Base-by-base conservation (phyloP, 2,329 filamentous ascomycete species). In the Ophiosphaerella narmari region DNA sequence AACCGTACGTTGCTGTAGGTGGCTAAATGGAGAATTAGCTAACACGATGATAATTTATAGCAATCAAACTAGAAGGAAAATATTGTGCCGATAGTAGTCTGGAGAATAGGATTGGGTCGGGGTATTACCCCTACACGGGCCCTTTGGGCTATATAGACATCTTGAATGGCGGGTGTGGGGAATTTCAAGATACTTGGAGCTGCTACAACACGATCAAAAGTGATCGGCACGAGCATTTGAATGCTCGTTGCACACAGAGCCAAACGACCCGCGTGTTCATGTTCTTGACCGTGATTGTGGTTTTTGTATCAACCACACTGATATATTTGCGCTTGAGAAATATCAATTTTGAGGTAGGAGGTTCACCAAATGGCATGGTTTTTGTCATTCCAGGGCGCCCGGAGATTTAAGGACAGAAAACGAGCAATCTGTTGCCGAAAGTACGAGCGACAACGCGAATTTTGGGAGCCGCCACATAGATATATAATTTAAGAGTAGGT, bases 251-350 rank as follows among this genome's bases (percentile, higher is more conserved):
- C 43, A 53, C 48, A 18, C 29, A 55, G 34, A 50, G 29, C 14
- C 24, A 48, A 31, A 60, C 60, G 8, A 57, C 58, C 38, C 41
- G 55, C 1, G 58, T 53, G 1, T 63, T 65, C 39, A 59, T 63
- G 56, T 63, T 58, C 21, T 24, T 60, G 13, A 55, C 48, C 7
- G 50, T 49, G 16, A 16, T 50, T 9, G 13, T 59, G 11, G 12
- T 62, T 13, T 26, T 55, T 21, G 48, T 24, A 2, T 39, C 36
- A 14, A 18, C 42, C 5, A 37, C 48, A 3, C 43, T 55, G 49
- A 47, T 47, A 14, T 55, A 35, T 32, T 32, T 49, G 12, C 52
- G 41, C 7, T 24, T 37, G 21, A 52, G 40, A 35, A 46, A 43
- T 5, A 24, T 12, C 36, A 24, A 11, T n/a, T 39, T 13, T 23